Base-by-base conservation (phyloP, 352 stramenopile genomes). In the Poterioochromonas sp. region DNA sequence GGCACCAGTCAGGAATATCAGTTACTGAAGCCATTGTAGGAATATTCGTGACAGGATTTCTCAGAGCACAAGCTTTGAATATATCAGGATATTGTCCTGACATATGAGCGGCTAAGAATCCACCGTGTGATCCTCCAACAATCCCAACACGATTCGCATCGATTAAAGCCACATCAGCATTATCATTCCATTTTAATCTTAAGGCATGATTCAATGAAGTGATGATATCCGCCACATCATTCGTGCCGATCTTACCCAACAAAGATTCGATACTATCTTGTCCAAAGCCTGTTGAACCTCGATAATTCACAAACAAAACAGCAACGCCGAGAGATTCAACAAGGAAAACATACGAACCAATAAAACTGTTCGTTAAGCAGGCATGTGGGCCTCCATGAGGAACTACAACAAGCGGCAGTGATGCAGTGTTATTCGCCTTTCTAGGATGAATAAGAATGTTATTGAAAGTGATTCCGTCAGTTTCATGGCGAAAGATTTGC, bases 1-100 rank as follows among this genome's bases (percentile, higher is more conserved):
- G 88, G 35, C 87, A 92, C 93, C 93, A 98, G 79, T 98, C 94
- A n/a, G 92, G 90, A 84, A 98, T 98, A 84, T 98, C 94, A 22
- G 90, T 96, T 29, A 87, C 87, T 81, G 91, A 95, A 49, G 95
- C 90, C 88, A 96, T 91, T 44, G 86, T 90, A 35, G 92, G 87
- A 79, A 98, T 93, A 84, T 98, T 97, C 0, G 88, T 93, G 22
- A 85, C 82, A 44, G 81, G 80, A 70, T 84, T 84, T 32, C 89
- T 86, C 65, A 89, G 84, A 37, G 90, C 88, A 34, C 87, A 92
- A 29, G 90, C 94, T 80, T 90, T 89, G 86, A 97, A 98, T 63
- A 97, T 88, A 20, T 88, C 85, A n/a, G 94, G 93, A 83, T 97
- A 94, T 82, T 97, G 91, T 12, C 87, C 90, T 68, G 96, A 93